Percentiles rank a stretch among this genome's conserved stretches.
These are phyloP conservation scores for Rosa persica DNA, from an alignment of 306 rosid genomes.

Conservation along the genomic window DNA sequence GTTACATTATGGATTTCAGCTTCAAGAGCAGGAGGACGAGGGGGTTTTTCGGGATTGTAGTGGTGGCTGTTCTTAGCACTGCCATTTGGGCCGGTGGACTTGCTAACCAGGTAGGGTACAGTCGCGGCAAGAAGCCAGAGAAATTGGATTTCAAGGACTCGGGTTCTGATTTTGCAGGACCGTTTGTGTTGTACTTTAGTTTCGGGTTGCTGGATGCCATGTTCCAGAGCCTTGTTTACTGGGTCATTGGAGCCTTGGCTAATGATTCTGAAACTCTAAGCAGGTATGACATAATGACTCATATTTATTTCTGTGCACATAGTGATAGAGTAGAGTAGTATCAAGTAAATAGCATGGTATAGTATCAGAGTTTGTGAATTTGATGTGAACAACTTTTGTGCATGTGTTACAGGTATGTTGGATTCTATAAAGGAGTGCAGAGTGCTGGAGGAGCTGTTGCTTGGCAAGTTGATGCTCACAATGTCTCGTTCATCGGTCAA, in stretches of 20 bases:
- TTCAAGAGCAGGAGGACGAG: slow-evolving; percentile 71
- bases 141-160: slow-evolving; percentile 72
- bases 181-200: slow-evolving; percentile 70
- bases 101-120: slow-evolving; percentile 62
- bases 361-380: not conserved
- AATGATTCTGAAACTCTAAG: slow-evolving; percentile 82
- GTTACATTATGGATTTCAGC: slow-evolving; percentile 78
- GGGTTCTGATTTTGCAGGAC: slow-evolving; percentile 57
- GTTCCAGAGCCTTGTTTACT: slow-evolving; percentile 81
- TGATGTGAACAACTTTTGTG: not conserved
- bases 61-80: slow-evolving; percentile 55
- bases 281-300: slow-evolving; percentile 50
- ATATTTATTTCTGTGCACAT: not conserved
- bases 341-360: not conserved
- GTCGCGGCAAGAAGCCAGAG: slow-evolving; percentile 10
- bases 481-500: slow-evolving; percentile 53
- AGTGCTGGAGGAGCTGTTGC: slow-evolving; percentile 99
- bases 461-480: slow-evolving; percentile 75
- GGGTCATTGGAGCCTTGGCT: slow-evolving; percentile 91
- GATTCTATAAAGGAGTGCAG: slow-evolving; percentile 88
- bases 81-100: slow-evolving; percentile 84
- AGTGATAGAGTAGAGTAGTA: not conserved
- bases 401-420: slow-evolving; percentile 57
- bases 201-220: slow-evolving; percentile 91
- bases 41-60: slow-evolving; percentile 60